Evolutionary conservation across 164 flowering plant genomes (phyloP).

Genomic region (Berberis thunbergii): DNA sequence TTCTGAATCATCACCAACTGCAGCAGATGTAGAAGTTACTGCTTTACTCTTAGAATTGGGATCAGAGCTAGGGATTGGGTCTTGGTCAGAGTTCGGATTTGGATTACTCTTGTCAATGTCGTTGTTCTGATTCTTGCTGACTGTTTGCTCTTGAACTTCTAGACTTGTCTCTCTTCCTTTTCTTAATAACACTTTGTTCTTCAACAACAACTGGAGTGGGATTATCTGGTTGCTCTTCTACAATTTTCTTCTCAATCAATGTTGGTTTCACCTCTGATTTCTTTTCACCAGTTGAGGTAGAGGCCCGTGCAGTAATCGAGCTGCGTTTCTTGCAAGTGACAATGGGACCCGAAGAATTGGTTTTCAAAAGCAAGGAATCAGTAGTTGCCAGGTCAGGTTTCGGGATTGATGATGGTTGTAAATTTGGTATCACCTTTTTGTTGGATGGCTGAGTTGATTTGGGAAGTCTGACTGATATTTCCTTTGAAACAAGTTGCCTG

Average conservation of each 20-base stretch:
- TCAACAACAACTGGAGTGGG: neutral
- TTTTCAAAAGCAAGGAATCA: constrained; percentile 29
- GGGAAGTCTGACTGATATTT: constrained; percentile 17
- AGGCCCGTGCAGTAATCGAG: constrained; percentile 32
- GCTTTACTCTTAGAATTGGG: constrained; percentile 12
- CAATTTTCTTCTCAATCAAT: constrained; percentile 11
- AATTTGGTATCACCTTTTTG: neutral
- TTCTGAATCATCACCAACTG: constrained; percentile 10
- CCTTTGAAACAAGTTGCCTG: constrained; percentile 30
- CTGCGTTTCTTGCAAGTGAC: constrained; percentile 49
- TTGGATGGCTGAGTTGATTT: neutral
- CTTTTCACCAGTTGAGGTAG: constrained; percentile 12
- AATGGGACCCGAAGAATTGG: constrained; percentile 29
- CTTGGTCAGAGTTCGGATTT: constrained; percentile 6
- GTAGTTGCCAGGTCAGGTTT: constrained; percentile 10
- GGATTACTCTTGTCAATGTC: constrained; percentile 6
- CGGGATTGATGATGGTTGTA: neutral
- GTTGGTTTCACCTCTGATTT: constrained; percentile 11
- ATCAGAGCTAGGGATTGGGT: constrained; percentile 10
- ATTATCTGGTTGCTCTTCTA: neutral
- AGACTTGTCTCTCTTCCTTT: constrained; percentile 16
- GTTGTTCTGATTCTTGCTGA: constrained; percentile 14
- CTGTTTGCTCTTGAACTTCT: constrained; percentile 34
- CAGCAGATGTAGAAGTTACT: neutral
- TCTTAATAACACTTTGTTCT: constrained; percentile 16